A percentile compares a stretch with the other conserved stretches of the same genome.
Evolutionary conservation across 2,329 filamentous ascomycete species (phyloP).

Genomic region (Trichoderma arundinaceum): DNA sequence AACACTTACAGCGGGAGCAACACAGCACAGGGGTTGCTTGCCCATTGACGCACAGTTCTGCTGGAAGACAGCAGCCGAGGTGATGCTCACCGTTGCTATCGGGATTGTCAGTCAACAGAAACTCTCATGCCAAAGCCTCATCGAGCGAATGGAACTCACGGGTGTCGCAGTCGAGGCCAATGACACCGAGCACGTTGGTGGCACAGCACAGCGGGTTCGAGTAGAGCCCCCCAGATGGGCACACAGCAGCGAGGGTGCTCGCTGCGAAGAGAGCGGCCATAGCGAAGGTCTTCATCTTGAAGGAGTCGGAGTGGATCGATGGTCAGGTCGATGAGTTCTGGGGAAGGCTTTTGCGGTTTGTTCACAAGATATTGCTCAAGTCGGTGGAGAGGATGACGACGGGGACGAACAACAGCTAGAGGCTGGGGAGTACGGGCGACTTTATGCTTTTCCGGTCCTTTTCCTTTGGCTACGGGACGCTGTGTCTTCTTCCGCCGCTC

Average conservation of each 20-base stretch:
- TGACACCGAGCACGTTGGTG: not conserved
- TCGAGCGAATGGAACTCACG: not conserved
- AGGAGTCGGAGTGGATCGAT: not conserved
- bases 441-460: constrained; percentile 1
- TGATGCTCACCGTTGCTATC: not conserved
- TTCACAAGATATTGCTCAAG: too few relatives aligned
- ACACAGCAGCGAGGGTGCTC: constrained; percentile 5
- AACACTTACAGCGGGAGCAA: not conserved
- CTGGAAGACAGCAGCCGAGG: not conserved
- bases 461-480: too few relatives aligned
- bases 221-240: constrained; percentile 6
- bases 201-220: constrained; percentile 11
- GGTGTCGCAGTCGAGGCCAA: not conserved
- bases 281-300: constrained; percentile 22
- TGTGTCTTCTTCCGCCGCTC: not conserved
- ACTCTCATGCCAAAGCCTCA: not conserved
- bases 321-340: too few relatives aligned
- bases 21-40: not conserved
- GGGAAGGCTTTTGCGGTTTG: too few relatives aligned
- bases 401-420: not conserved
- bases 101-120: not conserved
- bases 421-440: not conserved
- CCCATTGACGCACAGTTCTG: not conserved
- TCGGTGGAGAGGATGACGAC: not conserved
- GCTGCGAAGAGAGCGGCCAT: not conserved